A percentile compares a stretch with the other conserved stretches of the same genome.
These are phyloP conservation scores for Quaeritorhiza haematococci DNA, from an alignment of 371 early-diverging fungal species.

Conservation along the genomic window DNA sequence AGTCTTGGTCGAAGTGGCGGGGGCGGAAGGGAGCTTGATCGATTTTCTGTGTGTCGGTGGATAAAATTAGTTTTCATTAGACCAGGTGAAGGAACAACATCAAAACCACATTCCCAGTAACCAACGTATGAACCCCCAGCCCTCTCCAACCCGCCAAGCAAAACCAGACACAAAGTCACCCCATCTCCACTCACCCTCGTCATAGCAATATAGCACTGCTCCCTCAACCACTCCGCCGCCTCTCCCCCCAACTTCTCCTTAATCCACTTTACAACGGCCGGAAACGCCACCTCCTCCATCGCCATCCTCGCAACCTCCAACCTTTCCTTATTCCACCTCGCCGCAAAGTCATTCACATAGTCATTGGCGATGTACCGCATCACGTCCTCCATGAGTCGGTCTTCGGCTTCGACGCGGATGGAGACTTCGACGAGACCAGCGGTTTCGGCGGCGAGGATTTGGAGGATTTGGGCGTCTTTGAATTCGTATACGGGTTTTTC, in stretches of 20 bases:
- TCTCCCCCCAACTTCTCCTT: conserved; percentile 66
- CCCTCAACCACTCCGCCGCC: conserved; percentile 70
- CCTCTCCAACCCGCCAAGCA: background rate
- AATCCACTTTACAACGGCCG: conserved; percentile 67
- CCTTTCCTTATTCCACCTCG: conserved; percentile 77
- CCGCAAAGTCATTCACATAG: conserved; percentile 51
- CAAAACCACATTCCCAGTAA: background rate
- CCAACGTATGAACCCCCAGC: background rate
- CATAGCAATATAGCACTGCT: conserved; percentile 55
- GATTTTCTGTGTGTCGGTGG: conserved; percentile 48
- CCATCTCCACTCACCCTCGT: conserved; percentile 34
- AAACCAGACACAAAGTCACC: no score
- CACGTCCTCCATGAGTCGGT: conserved; percentile 51
- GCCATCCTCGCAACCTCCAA: conserved; percentile 57
- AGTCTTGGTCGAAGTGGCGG: conserved; percentile 9
- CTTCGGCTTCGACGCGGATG: conserved; percentile 61
- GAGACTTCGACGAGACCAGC: conserved; percentile 66
- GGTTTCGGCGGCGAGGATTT: conserved; percentile 68
- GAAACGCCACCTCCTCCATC: conserved; percentile 61
- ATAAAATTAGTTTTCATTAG: background rate
- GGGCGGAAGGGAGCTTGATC: conserved; percentile 60
- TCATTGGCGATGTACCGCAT: conserved; percentile 58
- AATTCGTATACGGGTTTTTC: conserved; percentile 73
- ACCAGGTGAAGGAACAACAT: background rate
- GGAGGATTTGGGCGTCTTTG: conserved; percentile 68